Evolutionary conservation across 768 basidiomycete genomes (phyloP).

Genomic region (Kwoniella europaea): DNA sequence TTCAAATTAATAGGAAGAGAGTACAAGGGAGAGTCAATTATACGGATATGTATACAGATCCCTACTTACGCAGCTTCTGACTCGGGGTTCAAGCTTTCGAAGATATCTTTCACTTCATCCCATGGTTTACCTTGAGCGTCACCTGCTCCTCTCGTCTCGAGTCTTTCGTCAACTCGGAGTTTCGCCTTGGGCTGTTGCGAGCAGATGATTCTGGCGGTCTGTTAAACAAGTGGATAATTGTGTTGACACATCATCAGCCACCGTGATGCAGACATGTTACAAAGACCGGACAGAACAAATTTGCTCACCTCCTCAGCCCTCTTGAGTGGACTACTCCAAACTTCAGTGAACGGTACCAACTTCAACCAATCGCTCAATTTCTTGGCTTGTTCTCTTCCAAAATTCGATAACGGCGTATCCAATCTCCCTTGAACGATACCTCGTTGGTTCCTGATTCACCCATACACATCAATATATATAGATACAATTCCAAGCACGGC

Average conservation of each 20-base stretch:
- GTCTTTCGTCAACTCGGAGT: slow-evolving; percentile 28
- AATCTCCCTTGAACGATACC: slow-evolving; percentile 38
- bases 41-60: not conserved
- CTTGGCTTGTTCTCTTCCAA: slow-evolving; percentile 27
- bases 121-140: slow-evolving; percentile 24
- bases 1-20: not conserved
- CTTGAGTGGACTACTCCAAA: slow-evolving; percentile 72
- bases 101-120: slow-evolving; percentile 9
- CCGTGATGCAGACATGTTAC: too few relatives aligned
- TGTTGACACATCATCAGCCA: not conserved
- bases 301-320: slow-evolving; percentile 69
- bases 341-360: slow-evolving; percentile 56
- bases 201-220: slow-evolving; percentile 36
- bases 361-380: slow-evolving; percentile 25
- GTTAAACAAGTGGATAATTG: not conserved
- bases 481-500: not conserved
- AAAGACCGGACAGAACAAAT: not conserved
- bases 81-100: slow-evolving; percentile 10
- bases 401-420: slow-evolving; percentile 24
- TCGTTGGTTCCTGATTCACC: slow-evolving; percentile 25
- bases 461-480: not conserved
- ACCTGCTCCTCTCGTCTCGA: slow-evolving; percentile 17
- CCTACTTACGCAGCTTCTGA: slow-evolving; percentile 21
- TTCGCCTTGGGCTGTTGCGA: slow-evolving; percentile 23
- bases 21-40: not conserved